Evolutionary conservation across 192 early-diverging fungal species (phyloP).

Genomic region (Entomortierella parvispora): DNA sequence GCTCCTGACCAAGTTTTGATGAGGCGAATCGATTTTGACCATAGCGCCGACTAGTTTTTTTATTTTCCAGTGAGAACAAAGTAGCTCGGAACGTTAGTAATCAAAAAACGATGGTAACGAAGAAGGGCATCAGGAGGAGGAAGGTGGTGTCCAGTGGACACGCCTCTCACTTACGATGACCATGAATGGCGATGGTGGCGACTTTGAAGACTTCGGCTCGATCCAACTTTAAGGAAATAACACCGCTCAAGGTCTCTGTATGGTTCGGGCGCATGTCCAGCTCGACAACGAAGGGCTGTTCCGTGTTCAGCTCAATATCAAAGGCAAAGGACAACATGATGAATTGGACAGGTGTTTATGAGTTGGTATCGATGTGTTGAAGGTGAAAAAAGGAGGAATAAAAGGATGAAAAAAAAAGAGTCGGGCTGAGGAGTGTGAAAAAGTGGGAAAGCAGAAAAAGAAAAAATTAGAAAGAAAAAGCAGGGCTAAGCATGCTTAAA

Average conservation of each 20-base stretch:
- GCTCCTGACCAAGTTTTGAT: constrained; percentile 23
- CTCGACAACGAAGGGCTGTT: constrained; percentile 45
- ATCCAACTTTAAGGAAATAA: constrained; percentile 20
- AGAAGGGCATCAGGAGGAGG: background rate
- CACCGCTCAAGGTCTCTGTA: constrained; percentile 32
- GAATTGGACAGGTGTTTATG: too few relatives aligned
- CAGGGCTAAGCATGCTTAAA: background rate
- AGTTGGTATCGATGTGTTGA: background rate
- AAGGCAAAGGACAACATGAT: constrained; percentile 28
- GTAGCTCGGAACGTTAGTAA: too few relatives aligned
- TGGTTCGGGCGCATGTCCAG: constrained; percentile 17
- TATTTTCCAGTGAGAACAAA: too few relatives aligned
- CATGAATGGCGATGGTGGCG: constrained; percentile 42
- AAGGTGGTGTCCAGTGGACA: background rate
- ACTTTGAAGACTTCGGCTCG: constrained; percentile 41
- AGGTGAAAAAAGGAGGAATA: background rate
- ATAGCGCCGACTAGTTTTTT: constrained; percentile 38
- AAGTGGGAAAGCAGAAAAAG: background rate
- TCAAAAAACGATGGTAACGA: background rate
- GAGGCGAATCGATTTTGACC: constrained; percentile 27
- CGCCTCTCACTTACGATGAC: constrained; percentile 23
- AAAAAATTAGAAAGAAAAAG: background rate
- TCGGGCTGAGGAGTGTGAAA: background rate
- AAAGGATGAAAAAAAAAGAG: constrained; percentile 7
- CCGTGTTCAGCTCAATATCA: constrained; percentile 48